Base-by-base conservation (phyloP, 2,329 filamentous ascomycete species). In the Fusarium irregulare region DNA sequence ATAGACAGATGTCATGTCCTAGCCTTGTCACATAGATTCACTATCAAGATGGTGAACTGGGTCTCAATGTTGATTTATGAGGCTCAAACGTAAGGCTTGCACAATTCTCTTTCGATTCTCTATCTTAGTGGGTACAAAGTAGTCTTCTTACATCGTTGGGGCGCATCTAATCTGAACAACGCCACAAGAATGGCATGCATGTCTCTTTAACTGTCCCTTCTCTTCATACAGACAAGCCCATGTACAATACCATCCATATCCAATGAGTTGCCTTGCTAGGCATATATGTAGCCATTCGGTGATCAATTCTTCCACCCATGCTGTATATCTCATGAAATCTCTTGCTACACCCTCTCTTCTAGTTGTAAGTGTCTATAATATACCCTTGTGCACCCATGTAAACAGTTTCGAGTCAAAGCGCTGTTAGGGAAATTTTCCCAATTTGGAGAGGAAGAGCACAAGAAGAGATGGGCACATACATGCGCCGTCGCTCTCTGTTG, bases 121-220 rank as follows among this genome's bases (percentile, higher is more conserved):
- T 37, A 14, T 45, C 44, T 53, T 56, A 27, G 46, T 44, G 34
- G 34, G 34, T 27, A 41, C 23, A 51, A 23, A 20, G 18, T 51
- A 46, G 45, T 56, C 42, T 55, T 51, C 51, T 30, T 21, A 37
- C 42, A 20, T 71, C 64, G 51, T 65, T 71, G 68, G 68, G 42
- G 55, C 68, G 64, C 64, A 23, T 72, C 56, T 61, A 54, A 46
- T 40, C 50, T 49, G 56, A 32, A 47, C 23, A 49, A 57, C 55
- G 55, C 59, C 50, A 67, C 50, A 37, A 47, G 46, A 50, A 68
- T 60, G 34, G 20, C 21, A 32, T 49, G 41, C 48, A 57, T 56
- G 30, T 48, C 54, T 50, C 28, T 56, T 42, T n/a, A 18, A 8
- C 27, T 34, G 20, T 49, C 46, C 44, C 23, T 58, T 58, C 51